These are phyloP conservation scores for Discostella stelligera DNA, from an alignment of 352 stramenopile genomes.

Conservation along the genomic window DNA sequence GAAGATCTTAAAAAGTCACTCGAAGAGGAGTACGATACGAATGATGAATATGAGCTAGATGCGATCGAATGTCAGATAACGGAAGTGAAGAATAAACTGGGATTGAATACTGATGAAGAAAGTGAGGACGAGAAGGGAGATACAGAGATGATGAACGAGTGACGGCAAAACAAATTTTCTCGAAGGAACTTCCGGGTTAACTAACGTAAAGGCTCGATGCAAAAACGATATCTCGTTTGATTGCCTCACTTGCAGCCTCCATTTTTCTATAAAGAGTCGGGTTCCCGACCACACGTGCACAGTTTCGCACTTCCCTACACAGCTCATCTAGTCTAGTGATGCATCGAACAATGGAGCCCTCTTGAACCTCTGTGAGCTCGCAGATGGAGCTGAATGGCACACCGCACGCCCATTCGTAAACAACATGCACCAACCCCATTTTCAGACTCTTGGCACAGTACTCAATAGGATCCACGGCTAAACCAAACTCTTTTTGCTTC, in stretches of 20 bases:
- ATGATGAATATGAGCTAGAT: slow-evolving; percentile 65
- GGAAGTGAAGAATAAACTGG: slow-evolving; percentile 73
- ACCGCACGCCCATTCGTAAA: slow-evolving; percentile 97
- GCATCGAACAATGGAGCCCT: slow-evolving; percentile 96
- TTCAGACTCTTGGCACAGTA: slow-evolving; percentile 91
- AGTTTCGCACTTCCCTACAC: slow-evolving; percentile 95
- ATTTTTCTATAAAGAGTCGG: slow-evolving; percentile 95
- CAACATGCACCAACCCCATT: slow-evolving; percentile 89
- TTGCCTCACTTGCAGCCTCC: slow-evolving; percentile 93
- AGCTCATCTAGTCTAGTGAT: slow-evolving; percentile 98
- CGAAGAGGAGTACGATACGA: slow-evolving; percentile 52
- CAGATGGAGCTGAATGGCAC: slow-evolving; percentile 96
- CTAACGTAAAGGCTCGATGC: slow-evolving; percentile 92
- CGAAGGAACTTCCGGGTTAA: slow-evolving; percentile 26
- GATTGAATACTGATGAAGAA: slow-evolving; percentile 30
- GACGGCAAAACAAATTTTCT: not conserved
- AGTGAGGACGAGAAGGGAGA: slow-evolving; percentile 27
- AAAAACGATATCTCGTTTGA: slow-evolving; percentile 98
- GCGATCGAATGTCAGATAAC: slow-evolving; percentile 66
- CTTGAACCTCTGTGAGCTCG: slow-evolving; percentile 93
- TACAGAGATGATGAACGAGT: slow-evolving; percentile 44
- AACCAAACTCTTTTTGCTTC: slow-evolving; percentile 71
- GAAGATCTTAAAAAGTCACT: slow-evolving; percentile 58
- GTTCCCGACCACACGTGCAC: slow-evolving; percentile 92
- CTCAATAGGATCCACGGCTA: slow-evolving; percentile 88